Evolutionary conservation across 2,329 filamentous ascomycete species (phyloP).

Genomic region (Setomelanomma holmii): DNA sequence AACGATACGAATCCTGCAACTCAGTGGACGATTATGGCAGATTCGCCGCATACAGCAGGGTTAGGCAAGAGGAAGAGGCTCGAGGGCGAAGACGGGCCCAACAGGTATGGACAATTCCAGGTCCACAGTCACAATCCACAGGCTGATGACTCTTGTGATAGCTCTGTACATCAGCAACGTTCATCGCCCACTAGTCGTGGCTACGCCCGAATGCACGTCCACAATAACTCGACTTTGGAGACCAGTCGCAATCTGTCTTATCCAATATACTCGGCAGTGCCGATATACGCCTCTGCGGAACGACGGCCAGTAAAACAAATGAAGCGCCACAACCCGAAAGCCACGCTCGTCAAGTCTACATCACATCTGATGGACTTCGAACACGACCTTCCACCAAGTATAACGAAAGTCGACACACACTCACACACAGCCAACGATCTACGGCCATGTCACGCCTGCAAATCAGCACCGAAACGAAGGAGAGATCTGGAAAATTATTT

Average conservation of each 20-base stretch:
- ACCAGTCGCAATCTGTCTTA: constrained; percentile 21
- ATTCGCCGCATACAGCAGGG: constrained; percentile 22
- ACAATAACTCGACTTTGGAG: constrained; percentile 19
- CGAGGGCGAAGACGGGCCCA: constrained; percentile 18
- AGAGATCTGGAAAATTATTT: constrained; percentile 71
- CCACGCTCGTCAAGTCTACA: constrained; percentile 32
- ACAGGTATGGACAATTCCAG: constrained; percentile 10
- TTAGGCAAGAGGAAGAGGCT: constrained; percentile 43
- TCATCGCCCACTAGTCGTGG: constrained; percentile 17
- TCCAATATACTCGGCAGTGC: constrained; percentile 8
- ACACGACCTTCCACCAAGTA: constrained; percentile 12
- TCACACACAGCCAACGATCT: constrained; percentile 27
- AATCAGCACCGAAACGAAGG: constrained; percentile 69
- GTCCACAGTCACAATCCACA: background rate
- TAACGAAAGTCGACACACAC: constrained; percentile 3
- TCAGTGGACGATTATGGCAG: constrained; percentile 28
- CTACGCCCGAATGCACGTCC: constrained; percentile 15
- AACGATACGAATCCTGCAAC: constrained; percentile 8
- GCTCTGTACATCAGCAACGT: constrained; percentile 15
- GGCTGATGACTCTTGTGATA: constrained; percentile 10
- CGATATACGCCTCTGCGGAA: constrained; percentile 21
- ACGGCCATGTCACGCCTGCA: constrained; percentile 71
- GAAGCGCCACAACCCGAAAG: constrained; percentile 32
- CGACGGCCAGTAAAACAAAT: constrained; percentile 41
- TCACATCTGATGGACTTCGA: constrained; percentile 45